A percentile compares a stretch with the other conserved stretches of the same genome.
These are phyloP conservation scores for Camellia sinensis DNA, from an alignment of 148 eudicot genomes.

Conservation along the genomic window DNA sequence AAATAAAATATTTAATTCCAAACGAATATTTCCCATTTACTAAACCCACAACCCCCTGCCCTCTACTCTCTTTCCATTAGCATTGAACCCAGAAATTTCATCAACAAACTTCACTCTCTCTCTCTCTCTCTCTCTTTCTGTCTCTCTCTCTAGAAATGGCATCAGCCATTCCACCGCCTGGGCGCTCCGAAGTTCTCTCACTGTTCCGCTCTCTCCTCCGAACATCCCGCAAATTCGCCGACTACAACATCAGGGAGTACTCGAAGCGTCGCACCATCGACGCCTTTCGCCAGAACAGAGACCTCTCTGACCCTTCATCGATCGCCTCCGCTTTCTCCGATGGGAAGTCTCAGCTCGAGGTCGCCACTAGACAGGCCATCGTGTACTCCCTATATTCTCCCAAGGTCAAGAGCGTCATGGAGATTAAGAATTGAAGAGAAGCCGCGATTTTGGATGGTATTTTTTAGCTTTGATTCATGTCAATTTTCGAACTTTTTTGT, in stretches of 20 bases:
- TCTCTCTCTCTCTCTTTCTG: not conserved
- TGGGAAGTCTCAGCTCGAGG: conserved; percentile 53
- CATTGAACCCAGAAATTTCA: not conserved
- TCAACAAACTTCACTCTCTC: not conserved
- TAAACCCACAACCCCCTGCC: no score
- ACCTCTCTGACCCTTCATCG: conserved; percentile 44
- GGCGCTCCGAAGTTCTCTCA: conserved; percentile 46
- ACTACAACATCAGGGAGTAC: conserved; percentile 80
- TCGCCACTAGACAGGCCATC: conserved; percentile 54
- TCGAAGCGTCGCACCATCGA: conserved; percentile 59
- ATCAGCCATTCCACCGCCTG: conserved; percentile 25
- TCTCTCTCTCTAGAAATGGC: conserved; percentile 23
- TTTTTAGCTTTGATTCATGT: not conserved
- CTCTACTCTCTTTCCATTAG: not conserved
- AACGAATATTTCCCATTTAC: no score
- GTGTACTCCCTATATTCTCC: conserved; percentile 61
- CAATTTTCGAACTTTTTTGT: not conserved
- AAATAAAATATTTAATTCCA: no score
- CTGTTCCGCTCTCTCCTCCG: conserved; percentile 63
- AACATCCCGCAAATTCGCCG: conserved; percentile 49
- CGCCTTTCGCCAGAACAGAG: conserved; percentile 51
- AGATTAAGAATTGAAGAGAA: conserved; percentile 21
- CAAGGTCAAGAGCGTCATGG: conserved; percentile 60
- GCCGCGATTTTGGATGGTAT: not conserved
- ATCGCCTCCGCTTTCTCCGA: conserved; percentile 48